Base-by-base conservation (phyloP, 2,329 filamentous ascomycete species). In the Calonectria hawksworthii region DNA sequence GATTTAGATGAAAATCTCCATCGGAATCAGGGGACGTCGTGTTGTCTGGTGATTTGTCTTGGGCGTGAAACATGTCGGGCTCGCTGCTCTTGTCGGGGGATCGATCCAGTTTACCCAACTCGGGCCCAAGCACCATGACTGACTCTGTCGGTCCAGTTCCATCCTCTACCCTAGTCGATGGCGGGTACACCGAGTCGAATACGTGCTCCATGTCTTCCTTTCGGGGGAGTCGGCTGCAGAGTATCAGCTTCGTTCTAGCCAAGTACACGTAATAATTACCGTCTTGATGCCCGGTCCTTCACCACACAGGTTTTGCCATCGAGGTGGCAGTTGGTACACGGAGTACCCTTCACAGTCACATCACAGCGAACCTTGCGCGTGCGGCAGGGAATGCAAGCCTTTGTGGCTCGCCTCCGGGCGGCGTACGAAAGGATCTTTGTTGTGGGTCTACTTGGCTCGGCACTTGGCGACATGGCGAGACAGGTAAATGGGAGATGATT, bases 241-340 rank as follows among this genome's bases (percentile, higher is more conserved):
- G 4, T 21, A 16, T 67, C 32, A 67, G 64, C 21, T 52, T 8
- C 8, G 36, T 21, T 34, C 26, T 18, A 9, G 18, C 16, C 11
- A n/a, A 36, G 21, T 30, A n/a, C n/a, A 1, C 10, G 16, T 13
- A 2, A 28, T 7, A 41, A 21, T 44, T 32, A 68, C 65, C 65
- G 65, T 30, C 65, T 68, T 14, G 65, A 68, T 8, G 65, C 65
- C 14, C 65, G 65, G 36, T 68, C 65, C 14, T 54, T 34, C 2
- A 52, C 50, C 13, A 38, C 50, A 11, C 65, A 68, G 13, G 28
- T 41, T 34, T 68, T 68, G 30, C 50, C 32, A n/a, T 68, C 65
- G 9, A 68, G 65, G 23, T 54, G 47, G 65, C 65, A 68, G 65
- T 68, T 68, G 21, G 65, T 68, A 18, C 65, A 68, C 26, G 65